phyloP scores from a whole-genome alignment of 306 rosid genomes.

The Sicyos edulis region DNA sequence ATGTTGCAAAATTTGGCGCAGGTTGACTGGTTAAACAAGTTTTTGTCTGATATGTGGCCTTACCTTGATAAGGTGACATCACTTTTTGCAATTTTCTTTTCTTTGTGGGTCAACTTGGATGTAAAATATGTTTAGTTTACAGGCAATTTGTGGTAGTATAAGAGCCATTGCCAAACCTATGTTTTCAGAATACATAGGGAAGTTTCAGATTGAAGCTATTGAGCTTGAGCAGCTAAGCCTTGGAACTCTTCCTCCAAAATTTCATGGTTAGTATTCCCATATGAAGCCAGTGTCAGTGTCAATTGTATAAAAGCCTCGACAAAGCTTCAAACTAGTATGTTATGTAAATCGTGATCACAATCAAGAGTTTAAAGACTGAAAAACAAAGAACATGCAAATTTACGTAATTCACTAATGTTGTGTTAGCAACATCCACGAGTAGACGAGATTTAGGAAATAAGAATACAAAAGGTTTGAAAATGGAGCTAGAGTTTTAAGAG shows the following conservation, averaged over 20 bases:
- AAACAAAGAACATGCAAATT: too few species aligned
- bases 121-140: conserved; percentile 18
- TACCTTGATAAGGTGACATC: conserved; percentile 63
- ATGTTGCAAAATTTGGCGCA: conserved; percentile 25
- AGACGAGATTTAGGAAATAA: too few species aligned
- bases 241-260: conserved; percentile 72
- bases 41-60: conserved; percentile 71
- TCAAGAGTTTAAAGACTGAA: too few species aligned
- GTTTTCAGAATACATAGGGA: conserved; percentile 63
- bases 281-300: neutral
- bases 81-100: neutral
- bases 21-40: conserved; percentile 86
- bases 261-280: conserved; percentile 53
- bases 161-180: conserved; percentile 51
- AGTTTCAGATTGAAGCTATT: conserved; percentile 54
- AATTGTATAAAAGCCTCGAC: neutral
- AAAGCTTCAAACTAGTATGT: neutral
- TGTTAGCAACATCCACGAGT: too few species aligned
- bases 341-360: too few species aligned
- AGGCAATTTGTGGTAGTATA: conserved; percentile 67
- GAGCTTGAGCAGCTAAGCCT: conserved; percentile 62
- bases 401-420: too few species aligned
- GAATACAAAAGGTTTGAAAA: neutral
- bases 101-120: conserved; percentile 8
- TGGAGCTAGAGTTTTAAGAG: too few species aligned